Evolutionary conservation across 1,284 basidiomycete genomes (phyloP).

Genomic region (Caloboletus firmus): DNA sequence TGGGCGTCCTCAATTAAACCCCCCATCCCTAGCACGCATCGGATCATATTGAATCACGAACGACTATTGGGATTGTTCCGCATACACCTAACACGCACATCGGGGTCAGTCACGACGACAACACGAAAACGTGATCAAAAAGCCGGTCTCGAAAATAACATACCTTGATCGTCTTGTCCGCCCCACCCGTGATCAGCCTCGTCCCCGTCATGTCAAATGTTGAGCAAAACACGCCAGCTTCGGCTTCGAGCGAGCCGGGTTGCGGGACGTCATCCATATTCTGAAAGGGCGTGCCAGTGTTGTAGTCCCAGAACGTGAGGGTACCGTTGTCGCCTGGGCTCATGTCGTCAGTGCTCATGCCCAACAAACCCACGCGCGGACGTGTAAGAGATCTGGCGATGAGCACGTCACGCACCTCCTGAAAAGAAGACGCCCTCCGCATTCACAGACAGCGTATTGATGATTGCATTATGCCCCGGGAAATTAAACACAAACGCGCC

Average conservation of each 20-base stretch:
- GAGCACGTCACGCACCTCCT: conserved; percentile 57
- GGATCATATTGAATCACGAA: not conserved
- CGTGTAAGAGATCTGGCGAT: not conserved
- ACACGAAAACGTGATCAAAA: not conserved
- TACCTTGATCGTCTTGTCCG: conserved; percentile 98
- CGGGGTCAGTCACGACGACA: not conserved
- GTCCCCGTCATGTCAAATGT: conserved; percentile 97
- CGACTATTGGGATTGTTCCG: conserved; percentile 42
- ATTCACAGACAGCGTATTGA: conserved; percentile 95
- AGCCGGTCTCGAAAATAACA: too few species aligned
- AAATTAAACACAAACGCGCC: conserved; percentile 96
- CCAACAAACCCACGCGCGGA: not conserved
- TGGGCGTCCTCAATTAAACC: not conserved
- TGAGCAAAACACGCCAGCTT: conserved; percentile 93
- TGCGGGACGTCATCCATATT: conserved; percentile 93
- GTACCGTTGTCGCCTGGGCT: conserved; percentile 84
- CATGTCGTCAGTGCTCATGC: not conserved
- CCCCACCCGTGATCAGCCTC: conserved; percentile 92
- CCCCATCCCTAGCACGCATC: not conserved
- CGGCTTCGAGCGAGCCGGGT: conserved; percentile 95
- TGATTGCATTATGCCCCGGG: conserved; percentile 93
- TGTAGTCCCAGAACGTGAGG: conserved; percentile 91
- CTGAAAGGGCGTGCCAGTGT: conserved; percentile 94
- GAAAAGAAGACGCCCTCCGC: conserved; percentile 96
- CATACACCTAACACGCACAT: conserved; percentile 42